Evolutionary conservation across 768 basidiomycete species (phyloP), one percentile per base, ranked within the genome.

Genomic region (Lyophyllum decastes): DNA sequence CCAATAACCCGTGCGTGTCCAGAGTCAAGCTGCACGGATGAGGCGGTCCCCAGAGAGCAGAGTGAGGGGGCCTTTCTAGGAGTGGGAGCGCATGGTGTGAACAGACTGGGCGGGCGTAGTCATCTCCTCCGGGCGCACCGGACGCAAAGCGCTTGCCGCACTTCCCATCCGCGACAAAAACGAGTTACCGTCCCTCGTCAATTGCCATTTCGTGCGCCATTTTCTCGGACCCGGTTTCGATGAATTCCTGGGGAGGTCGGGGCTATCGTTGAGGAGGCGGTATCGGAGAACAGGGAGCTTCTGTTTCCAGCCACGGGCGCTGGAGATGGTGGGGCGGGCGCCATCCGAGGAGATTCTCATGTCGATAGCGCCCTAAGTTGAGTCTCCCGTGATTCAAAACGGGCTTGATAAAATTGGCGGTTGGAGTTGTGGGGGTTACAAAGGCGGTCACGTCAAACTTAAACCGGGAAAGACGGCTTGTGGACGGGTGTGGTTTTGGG

Each of bases 381-480:
- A 41, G n/a, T 63, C 57, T 30, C 58, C 60, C 4, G 58, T 55
- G 19, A 77, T 62, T 55, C 74, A 40, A 68, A 72, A 38, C 35
- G 35, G 4, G 35, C 35, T 9, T 38, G 35, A 78, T 63, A 21
- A 59, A 49, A 8, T 62, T 66, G 1, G 74, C 76, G 9, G 59
- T 49, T 17, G 69, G 66, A 8, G 66, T 63, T 1, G 55, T 40
- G 33, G 50, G 24, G 17, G 61, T 63, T 8, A 66, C 58, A 2
- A 67, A 59, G 7, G 63, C 35, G 10, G 61, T 45, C n/a, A 66
- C 47, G 24, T 63, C 61, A 4, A 64, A 59, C 7, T 66, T 60
- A 65, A 79, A 79, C 41, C 76, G 74, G 16, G 74, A 63, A 17
- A 75, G 70, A 4, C 65, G 70, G 2, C 73, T 71, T n/a, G 71